Base-by-base conservation (phyloP, 805 yeast species). In the Kodamaea kakaduensis region DNA sequence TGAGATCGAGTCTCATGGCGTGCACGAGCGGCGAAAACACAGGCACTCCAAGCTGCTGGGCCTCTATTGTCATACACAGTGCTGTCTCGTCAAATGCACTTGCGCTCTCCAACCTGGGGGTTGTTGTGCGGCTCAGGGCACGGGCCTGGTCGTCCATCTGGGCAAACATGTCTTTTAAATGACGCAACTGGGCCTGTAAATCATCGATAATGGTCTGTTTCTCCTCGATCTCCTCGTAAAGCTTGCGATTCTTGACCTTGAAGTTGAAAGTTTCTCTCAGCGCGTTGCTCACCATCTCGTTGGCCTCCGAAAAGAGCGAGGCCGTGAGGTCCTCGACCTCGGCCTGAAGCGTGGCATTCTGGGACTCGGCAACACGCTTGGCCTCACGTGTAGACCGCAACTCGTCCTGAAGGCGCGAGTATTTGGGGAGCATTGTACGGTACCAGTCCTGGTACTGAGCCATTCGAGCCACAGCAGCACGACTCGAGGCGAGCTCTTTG, bases 291-390 rank as follows among this genome's bases (percentile, higher is more conserved):
- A 86, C 96, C 85, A 85, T 84, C 32, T 73, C 71, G 52, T 86
- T 86, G 9, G 96, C 96, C 52, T 87, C 93, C 43, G 77, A 82
- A 52, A 86, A 86, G 20, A 86, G 60, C 1, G 88, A 77, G 1
- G 81, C 85, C 1, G 88, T 76, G 31, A 86, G 59, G 25, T 85
- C 95, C 51, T 84, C 93, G 23, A 86, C 83, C 52, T 86, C 96
- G 20, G 70, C 75, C 42, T 81, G 75, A 33, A 86, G 59, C 39
- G 72, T 69, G 30, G 72, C 65, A 12, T 75, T 80, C 45, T 81
- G 84, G 8, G 59, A 62, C 44, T 80, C 82, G 1, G 86, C 81
- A 6, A 55, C 63, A 7, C 54, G 57, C 41, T 73, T 74, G 38
- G 43, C 43, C 26, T 42, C 42, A 48, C 58, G 64, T 4, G 52